Percentiles rank a stretch among this genome's conserved stretches.
Evolutionary conservation across 2,329 filamentous ascomycete species (phyloP).

Genomic region (Fusarium sp.): DNA sequence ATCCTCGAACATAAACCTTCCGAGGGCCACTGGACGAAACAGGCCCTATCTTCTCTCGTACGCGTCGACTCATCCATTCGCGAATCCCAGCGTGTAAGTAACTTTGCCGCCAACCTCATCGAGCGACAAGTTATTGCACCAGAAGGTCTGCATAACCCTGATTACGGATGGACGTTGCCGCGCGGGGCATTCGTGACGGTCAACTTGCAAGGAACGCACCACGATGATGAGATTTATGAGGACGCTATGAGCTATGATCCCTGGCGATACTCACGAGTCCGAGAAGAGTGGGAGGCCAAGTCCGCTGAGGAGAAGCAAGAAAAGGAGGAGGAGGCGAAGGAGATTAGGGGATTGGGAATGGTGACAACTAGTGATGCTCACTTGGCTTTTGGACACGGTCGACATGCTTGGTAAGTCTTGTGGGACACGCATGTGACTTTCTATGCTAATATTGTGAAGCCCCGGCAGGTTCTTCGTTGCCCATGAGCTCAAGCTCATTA

Average conservation of each 20-base stretch:
- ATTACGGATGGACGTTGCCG: slow-evolving; percentile 51
- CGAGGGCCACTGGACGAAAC: slow-evolving; percentile 60
- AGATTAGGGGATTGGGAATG: slow-evolving; percentile 58
- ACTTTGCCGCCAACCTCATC: slow-evolving; percentile 59
- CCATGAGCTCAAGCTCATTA: slow-evolving; percentile 66
- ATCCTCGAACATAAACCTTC: slow-evolving; percentile 44
- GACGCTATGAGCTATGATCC: slow-evolving; percentile 60
- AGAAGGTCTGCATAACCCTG: slow-evolving; percentile 57
- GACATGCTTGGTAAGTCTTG: slow-evolving; percentile 58
- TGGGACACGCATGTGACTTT: not conserved
- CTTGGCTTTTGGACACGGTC: slow-evolving; percentile 68
- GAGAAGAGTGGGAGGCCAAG: slow-evolving; percentile 53
- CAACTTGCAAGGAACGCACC: slow-evolving; percentile 59
- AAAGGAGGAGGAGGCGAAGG: slow-evolving; percentile 48
- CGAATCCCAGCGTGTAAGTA: slow-evolving; percentile 63
- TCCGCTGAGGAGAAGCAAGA: slow-evolving; percentile 44
- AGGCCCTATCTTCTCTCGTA: slow-evolving; percentile 55
- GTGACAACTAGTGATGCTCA: slow-evolving; percentile 64
- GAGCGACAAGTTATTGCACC: slow-evolving; percentile 59
- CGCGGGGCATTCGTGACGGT: slow-evolving; percentile 58
- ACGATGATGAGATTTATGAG: slow-evolving; percentile 59
- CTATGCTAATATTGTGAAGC: slow-evolving; percentile 39
- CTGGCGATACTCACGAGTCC: slow-evolving; percentile 59
- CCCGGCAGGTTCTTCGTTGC: slow-evolving; percentile 68
- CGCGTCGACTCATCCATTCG: slow-evolving; percentile 64